Evolutionary conservation across 2,329 filamentous ascomycete species (phyloP).

Genomic region (Cadophora sp.): DNA sequence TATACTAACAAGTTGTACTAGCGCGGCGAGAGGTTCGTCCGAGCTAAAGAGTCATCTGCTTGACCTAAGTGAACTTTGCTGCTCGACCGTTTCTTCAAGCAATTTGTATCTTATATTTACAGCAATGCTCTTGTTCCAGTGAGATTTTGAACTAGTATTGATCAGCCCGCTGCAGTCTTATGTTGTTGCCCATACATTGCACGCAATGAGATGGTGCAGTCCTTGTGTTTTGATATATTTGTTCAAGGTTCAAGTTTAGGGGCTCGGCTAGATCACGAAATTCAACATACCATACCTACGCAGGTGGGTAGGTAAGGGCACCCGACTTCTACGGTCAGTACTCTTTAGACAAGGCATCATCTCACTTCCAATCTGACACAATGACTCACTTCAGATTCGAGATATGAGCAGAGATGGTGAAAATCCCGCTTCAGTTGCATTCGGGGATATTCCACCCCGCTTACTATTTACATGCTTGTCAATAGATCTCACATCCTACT

Average conservation of each 20-base stretch:
- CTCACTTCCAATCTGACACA: not conserved
- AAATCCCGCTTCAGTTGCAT: not conserved
- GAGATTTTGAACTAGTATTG: too few relatives aligned
- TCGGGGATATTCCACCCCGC: not conserved
- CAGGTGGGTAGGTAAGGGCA: not conserved
- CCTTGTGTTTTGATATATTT: not conserved
- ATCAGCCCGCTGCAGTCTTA: too few relatives aligned
- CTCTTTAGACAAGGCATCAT: not conserved
- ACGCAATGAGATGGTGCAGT: not conserved
- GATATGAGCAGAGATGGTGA: not conserved
- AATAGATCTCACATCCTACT: slow-evolving; percentile 22
- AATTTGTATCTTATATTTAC: not conserved
- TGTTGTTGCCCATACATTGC: too few relatives aligned
- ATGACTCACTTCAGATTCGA: not conserved
- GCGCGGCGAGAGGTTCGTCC: slow-evolving; percentile 4
- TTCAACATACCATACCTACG: too few relatives aligned
- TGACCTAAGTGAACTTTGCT: not conserved
- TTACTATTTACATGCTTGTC: not conserved
- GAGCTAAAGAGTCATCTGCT: not conserved
- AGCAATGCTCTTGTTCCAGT: not conserved
- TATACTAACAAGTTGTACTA: not conserved
- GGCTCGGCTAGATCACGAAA: not conserved
- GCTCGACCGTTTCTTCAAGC: not conserved
- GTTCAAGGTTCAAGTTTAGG: not conserved
- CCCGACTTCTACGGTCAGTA: not conserved